phyloP scores from a whole-genome alignment of 2,329 filamentous ascomycete species.

The Cladophialophora immunda region DNA sequence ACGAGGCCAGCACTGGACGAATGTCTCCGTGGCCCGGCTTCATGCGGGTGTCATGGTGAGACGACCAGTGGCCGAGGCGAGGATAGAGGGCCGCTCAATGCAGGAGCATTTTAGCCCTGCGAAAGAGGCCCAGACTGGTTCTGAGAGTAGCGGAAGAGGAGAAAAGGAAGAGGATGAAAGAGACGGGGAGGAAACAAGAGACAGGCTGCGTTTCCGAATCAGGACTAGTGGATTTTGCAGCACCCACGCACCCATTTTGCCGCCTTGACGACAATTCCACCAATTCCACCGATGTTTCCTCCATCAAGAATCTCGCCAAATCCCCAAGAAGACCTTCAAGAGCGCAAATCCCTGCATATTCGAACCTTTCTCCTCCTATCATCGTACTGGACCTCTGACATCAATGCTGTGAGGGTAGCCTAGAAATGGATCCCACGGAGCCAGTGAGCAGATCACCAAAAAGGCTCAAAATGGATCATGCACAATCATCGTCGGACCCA shows the following conservation, averaged over 20 bases:
- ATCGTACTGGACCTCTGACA: background rate
- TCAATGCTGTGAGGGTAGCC: background rate
- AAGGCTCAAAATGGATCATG: slow-evolving; percentile 25
- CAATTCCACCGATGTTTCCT: background rate
- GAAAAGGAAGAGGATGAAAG: background rate
- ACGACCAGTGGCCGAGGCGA: slow-evolving; percentile 12
- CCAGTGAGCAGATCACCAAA: slow-evolving; percentile 20
- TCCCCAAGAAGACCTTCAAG: background rate
- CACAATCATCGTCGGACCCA: background rate
- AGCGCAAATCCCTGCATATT: background rate
- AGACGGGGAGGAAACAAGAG: background rate
- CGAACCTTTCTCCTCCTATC: background rate
- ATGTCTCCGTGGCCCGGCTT: background rate
- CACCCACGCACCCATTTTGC: background rate
- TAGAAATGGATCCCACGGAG: background rate
- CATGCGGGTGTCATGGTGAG: slow-evolving; percentile 24
- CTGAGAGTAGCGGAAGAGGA: background rate
- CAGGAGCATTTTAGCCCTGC: background rate
- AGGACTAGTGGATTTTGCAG: background rate
- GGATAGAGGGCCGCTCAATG: background rate
- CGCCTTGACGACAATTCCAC: background rate
- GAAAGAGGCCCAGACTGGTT: background rate
- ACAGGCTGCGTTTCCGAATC: background rate
- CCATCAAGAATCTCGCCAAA: background rate
- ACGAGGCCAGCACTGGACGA: slow-evolving; percentile 25